Percentiles rank a stretch among this genome's conserved stretches.
These are phyloP conservation scores for Brachypodium distachyon DNA, from an alignment of 202 grass and related monocot genomes.

Conservation along the genomic window DNA sequence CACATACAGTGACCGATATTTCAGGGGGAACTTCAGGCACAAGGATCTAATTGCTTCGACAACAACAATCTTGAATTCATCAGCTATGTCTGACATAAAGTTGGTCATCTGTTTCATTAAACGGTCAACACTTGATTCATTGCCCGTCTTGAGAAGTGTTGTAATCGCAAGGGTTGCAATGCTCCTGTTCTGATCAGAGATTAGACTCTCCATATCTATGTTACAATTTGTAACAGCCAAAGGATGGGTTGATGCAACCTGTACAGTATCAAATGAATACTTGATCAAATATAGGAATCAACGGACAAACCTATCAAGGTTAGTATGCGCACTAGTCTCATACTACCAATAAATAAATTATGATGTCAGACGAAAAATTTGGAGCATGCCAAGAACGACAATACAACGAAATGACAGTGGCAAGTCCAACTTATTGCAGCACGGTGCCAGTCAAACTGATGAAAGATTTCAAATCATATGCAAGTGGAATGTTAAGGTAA, in stretches of 20 bases:
- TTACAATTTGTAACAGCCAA: constrained; percentile 98
- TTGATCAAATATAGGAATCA: background rate
- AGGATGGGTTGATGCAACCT: constrained; percentile 96
- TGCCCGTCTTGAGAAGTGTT: constrained; percentile 92
- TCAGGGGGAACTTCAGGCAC: constrained; percentile 96
- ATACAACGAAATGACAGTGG: background rate
- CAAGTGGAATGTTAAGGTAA: background rate
- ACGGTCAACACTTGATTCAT: constrained; percentile 97
- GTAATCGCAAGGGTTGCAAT: constrained; percentile 97
- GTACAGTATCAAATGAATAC: constrained; percentile 13
- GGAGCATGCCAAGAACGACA: no score
- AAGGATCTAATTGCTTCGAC: constrained; percentile 96
- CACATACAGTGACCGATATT: constrained; percentile 95
- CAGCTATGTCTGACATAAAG: constrained; percentile 98
- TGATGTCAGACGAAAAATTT: background rate
- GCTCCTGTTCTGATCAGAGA: constrained; percentile 97
- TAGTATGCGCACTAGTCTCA: background rate
- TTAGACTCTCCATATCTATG: constrained; percentile 99
- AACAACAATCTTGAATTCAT: constrained; percentile 99
- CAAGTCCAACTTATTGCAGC: background rate
- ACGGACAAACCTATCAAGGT: background rate
- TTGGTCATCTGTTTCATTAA: constrained; percentile 99
- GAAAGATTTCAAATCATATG: background rate
- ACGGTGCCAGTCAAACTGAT: background rate
- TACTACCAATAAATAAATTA: background rate